Conservation (phyloP, 1,139 yeast genomes). For the Pichia sp. region DNA sequence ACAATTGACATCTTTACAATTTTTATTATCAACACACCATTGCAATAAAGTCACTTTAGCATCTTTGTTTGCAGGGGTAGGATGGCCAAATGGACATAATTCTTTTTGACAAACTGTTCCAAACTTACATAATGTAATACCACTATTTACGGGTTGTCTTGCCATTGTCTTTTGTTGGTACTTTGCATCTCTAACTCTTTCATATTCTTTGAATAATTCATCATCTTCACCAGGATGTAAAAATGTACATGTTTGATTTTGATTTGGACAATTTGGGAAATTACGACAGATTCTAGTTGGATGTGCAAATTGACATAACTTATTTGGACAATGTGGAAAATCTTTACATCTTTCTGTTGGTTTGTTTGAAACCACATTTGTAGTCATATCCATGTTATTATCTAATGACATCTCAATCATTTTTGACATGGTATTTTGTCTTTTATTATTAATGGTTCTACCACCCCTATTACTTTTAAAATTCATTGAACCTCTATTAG, state of each 20-base stretch:
- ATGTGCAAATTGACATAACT: constrained; percentile 68
- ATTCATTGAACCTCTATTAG: constrained; percentile 1
- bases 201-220: constrained; percentile 60
- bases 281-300: constrained; percentile 71
- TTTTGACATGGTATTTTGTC: constrained; percentile 11
- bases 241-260: constrained; percentile 76
- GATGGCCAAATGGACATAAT: constrained; percentile 83
- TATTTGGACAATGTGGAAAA: constrained; percentile 71
- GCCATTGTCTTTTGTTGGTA: constrained; percentile 25
- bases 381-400: constrained; percentile 18
- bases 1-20: constrained; percentile 57
- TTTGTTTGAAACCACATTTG: constrained; percentile 31
- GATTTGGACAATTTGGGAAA: constrained; percentile 75
- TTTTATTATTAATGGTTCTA: constrained; percentile 5
- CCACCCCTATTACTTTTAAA: constrained; percentile 12
- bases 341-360: constrained; percentile 64
- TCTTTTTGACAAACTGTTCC: constrained; percentile 71
- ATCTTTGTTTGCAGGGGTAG: constrained; percentile 75
- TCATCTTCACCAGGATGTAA: constrained; percentile 83
- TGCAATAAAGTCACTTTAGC: constrained; percentile 62
- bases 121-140: constrained; percentile 64
- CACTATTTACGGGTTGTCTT: constrained; percentile 26
- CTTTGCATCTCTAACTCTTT: constrained; percentile 44
- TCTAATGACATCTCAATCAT: constrained; percentile 33
- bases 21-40: constrained; percentile 72